Percentiles rank a stretch among this genome's conserved stretches.
Evolutionary conservation across 2,329 filamentous ascomycete species (phyloP).

Genomic region (Hypoxylon sp.): DNA sequence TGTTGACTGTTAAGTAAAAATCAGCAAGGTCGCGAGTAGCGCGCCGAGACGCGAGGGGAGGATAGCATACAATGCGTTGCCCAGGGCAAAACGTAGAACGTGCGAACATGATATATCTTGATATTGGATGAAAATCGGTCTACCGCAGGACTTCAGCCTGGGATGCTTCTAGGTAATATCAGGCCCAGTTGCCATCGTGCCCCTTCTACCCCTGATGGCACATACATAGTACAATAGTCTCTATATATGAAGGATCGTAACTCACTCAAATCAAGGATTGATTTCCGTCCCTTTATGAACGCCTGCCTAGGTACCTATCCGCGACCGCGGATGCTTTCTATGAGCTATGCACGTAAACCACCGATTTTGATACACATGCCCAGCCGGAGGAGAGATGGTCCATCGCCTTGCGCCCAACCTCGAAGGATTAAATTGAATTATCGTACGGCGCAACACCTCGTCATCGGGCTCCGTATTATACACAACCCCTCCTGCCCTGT

Average conservation of each 20-base stretch:
- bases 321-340: conserved; percentile 51
- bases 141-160: not conserved
- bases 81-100: too few relatives aligned
- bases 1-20: too few relatives aligned
- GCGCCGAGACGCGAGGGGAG: too few relatives aligned
- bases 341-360: conserved; percentile 50
- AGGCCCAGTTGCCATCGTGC: not conserved
- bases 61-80: too few relatives aligned
- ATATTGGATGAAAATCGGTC: not conserved
- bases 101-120: too few relatives aligned
- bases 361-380: conserved; percentile 60
- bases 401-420: conserved; percentile 52
- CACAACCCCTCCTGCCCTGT: conserved; percentile 31
- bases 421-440: conserved; percentile 32
- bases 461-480: conserved; percentile 43
- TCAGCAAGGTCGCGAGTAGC: too few relatives aligned
- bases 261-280: conserved; percentile 36
- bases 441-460: conserved; percentile 32
- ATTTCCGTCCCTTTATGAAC: conserved; percentile 44
- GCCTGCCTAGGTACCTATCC: conserved; percentile 48
- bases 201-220: conserved; percentile 3
- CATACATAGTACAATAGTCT: not conserved
- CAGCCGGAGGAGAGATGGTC: conserved; percentile 62
- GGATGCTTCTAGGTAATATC: not conserved
- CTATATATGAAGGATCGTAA: conserved; percentile 2